phyloP scores from a whole-genome alignment of 371 early-diverging fungal genomes.

The Sporodiniella umbellata region DNA sequence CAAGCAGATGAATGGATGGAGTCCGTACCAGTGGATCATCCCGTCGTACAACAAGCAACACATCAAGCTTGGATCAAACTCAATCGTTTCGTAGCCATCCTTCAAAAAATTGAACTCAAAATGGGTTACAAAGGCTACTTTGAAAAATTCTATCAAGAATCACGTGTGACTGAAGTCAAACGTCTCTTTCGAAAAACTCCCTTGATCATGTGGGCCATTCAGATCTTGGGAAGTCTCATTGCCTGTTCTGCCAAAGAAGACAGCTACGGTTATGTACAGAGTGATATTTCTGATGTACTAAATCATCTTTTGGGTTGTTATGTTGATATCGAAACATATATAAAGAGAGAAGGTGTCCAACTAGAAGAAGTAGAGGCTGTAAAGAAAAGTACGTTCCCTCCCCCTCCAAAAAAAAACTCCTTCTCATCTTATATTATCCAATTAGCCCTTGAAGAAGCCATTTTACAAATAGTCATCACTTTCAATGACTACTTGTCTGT shows the following conservation, averaged over 20 bases:
- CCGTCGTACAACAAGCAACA: slow-evolving; percentile 5
- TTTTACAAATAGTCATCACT: slow-evolving; percentile 46
- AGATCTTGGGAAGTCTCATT: slow-evolving; percentile 47
- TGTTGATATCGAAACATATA: slow-evolving; percentile 30
- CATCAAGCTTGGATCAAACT: neutral
- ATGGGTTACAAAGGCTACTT: neutral
- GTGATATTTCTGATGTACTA: slow-evolving; percentile 45
- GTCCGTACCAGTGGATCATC: neutral
- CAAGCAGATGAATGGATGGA: slow-evolving; percentile 7
- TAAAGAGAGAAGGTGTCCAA: slow-evolving; percentile 14
- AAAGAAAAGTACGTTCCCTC: slow-evolving; percentile 17
- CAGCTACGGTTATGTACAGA: slow-evolving; percentile 53
- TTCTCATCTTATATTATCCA: too few relatives aligned
- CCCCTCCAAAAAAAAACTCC: too few relatives aligned
- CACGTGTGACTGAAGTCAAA: slow-evolving; percentile 29
- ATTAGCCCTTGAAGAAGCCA: slow-evolving; percentile 47
- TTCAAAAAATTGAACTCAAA: slow-evolving; percentile 9
- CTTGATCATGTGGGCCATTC: slow-evolving; percentile 44
- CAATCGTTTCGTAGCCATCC: neutral
- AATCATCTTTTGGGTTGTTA: slow-evolving; percentile 44
- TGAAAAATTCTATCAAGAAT: slow-evolving; percentile 17
- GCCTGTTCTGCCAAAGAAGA: slow-evolving; percentile 53
- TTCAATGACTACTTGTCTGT: slow-evolving; percentile 38
- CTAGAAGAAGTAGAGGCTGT: slow-evolving; percentile 26
- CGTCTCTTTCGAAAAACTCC: slow-evolving; percentile 40